Evolutionary conservation across 2,329 filamentous ascomycete species (phyloP), one percentile per base, ranked within the genome.

Genomic region (Aspergillus persii): DNA sequence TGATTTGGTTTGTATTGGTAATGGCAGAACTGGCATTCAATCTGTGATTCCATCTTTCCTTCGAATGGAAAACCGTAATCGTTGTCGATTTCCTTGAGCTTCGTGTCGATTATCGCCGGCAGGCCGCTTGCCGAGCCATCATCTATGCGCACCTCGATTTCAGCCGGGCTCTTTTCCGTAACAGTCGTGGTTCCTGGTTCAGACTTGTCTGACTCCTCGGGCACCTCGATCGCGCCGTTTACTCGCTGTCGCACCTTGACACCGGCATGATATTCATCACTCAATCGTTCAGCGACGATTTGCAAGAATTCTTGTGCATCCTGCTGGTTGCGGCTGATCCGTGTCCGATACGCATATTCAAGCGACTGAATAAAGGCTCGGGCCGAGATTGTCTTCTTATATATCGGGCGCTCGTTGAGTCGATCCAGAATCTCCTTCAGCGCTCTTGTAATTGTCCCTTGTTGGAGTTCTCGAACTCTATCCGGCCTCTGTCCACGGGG

Each of bases 231-330:
- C 57, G 61, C 62, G 59, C 41, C 71, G 56, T 67, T 61, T 33
- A 71, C 71, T 48, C 76, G 69, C 61, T 73, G 79, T 63, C 93
- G 83, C 11, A 91, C 92, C 70, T 89, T 85, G 68, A 85, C 84
- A 1, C 92, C 92, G 3, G 92, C 92, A 71, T 96, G 88, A 69
- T 97, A 96, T 76, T 99, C 95, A 71, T 99, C 95, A 69, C 91
- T 92, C 57, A 99, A 80, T 54, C 94, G 85, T 78, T 99, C 94
- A 2, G 92, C 90, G 11, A 99, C 89, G 53, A 98, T 89, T 77
- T 99, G 95, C 57, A 99, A 78, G 64, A 99, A 97, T 74, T 99
- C 95, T 71, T 99, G 95, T 9, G 95, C 95, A 79, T 99, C 95
- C 76, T 99, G 95, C 76, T 99, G 95, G 71, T 95, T 92, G 56